Evolutionary conservation across 148 eudicot species (phyloP).

Genomic region (Talinum fruticosum): DNA sequence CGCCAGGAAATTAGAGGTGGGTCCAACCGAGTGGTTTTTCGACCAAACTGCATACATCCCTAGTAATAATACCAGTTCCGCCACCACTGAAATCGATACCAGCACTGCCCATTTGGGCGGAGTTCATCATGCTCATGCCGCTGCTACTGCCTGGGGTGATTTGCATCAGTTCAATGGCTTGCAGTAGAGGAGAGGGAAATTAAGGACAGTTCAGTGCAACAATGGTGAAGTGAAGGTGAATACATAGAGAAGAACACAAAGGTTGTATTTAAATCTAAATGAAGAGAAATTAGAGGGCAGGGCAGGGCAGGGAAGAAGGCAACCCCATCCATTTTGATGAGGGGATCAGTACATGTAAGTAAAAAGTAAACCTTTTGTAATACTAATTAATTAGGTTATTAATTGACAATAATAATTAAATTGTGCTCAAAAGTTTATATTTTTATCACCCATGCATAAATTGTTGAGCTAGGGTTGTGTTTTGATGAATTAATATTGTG

Average conservation of each 20-base stretch:
- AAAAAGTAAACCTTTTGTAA: constrained; percentile 10
- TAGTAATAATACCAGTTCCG: neutral
- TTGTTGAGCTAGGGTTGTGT: neutral
- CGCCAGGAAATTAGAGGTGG: constrained; percentile 19
- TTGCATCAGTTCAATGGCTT: constrained; percentile 39
- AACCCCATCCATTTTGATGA: constrained; percentile 3
- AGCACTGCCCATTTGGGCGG: constrained; percentile 27
- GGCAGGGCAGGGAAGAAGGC: too few species aligned
- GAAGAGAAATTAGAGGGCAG: neutral
- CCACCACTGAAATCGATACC: neutral
- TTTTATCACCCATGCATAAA: neutral
- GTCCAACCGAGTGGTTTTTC: constrained; percentile 62
- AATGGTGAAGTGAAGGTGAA: neutral
- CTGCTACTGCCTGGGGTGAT: constrained; percentile 34
- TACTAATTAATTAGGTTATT: neutral
- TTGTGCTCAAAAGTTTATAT: neutral
- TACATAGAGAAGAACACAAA: neutral
- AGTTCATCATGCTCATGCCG: constrained; percentile 22
- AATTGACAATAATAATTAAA: neutral
- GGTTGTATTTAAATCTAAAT: neutral
- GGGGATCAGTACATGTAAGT: constrained; percentile 14
- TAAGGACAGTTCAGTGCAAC: neutral
- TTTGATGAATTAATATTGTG: too few species aligned
- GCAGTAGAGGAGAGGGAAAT: constrained; percentile 26
- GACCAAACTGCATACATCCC: constrained; percentile 30